phyloP scores from a whole-genome alignment of 768 basidiomycete genomes.

The Macrolepiota albuminosa region DNA sequence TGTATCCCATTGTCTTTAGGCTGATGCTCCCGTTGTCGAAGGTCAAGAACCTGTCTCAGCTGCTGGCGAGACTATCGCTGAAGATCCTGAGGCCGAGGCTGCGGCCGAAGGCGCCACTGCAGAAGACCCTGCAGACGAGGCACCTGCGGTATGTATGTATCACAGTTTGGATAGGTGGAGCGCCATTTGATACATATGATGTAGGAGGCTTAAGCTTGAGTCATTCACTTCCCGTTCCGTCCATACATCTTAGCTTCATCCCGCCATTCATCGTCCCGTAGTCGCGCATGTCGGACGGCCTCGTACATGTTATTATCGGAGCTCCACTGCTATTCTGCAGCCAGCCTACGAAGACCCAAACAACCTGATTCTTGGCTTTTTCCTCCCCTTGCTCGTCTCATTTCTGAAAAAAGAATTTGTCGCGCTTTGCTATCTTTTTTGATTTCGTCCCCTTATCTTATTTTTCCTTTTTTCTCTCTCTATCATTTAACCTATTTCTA shows the following conservation, averaged over 20 bases:
- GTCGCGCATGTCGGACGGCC: constrained; percentile 10
- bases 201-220: constrained; percentile 3
- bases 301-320: constrained; percentile 7
- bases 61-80: constrained; percentile 46
- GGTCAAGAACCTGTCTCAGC: constrained; percentile 30
- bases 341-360: background rate
- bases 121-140: background rate
- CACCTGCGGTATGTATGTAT: background rate
- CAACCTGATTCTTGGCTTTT: background rate
- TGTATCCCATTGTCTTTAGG: constrained; percentile 7
- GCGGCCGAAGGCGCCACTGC: constrained; percentile 14
- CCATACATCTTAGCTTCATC: constrained; percentile 9
- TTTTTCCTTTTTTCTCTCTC: constrained; percentile 4
- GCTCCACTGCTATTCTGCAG: background rate
- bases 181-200: background rate
- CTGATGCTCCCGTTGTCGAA: constrained; percentile 27
- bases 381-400: constrained; percentile 9
- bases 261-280: constrained; percentile 6
- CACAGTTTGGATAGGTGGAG: background rate
- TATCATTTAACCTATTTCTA: constrained; percentile 13
- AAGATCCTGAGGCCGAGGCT: constrained; percentile 47
- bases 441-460: constrained; percentile 11
- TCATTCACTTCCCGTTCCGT: background rate
- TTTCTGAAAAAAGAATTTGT: constrained; percentile 15
- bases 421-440: constrained; percentile 21